Base-by-base conservation (phyloP, 2,329 filamentous ascomycete genomes). In the Cordyceps javanica region DNA sequence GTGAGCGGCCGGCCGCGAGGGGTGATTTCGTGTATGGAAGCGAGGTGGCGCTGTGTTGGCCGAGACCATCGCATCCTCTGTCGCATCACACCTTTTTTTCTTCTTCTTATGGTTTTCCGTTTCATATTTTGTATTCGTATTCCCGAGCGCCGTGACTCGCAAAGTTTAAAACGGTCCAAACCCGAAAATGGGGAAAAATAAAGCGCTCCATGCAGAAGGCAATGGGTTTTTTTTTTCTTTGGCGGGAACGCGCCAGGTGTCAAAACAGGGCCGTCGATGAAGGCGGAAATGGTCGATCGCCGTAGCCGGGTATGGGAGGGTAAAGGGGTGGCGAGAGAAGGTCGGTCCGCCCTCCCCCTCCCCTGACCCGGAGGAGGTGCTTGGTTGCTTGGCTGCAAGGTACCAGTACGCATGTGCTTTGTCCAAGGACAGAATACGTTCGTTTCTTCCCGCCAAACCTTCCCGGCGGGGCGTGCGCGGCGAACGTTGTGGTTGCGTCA, bases 271-370 rank as follows among this genome's bases (percentile, higher is more conserved):
- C 25, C 16, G 54, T 57, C 54, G 54, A 57, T 57, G 45, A 57
- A 50, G 54, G 54, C 30, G 54, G 36, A 44, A 50, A 57, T 50
- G 26, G 45, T 57, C 54, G 54, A 57, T 57, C 54, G 54, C 54
- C 45, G 36, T 41, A 30, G 44, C 45, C 13, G 14, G 16, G 25
- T n/a, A 19, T 13, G 16, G 26, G 44, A 51, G 34, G 23, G 19
- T 10, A 26, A 30, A n/a, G 19, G 50, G 8, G 50, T 36, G 36
- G 49, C 19, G 49, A 16, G 16, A 42, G 14, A 42, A 21, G 13
- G n/a, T 3, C 8, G n/a, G 38, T 32, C 50, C 11, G 25, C 7
- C 26, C 11, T 30, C 21, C 38, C 11, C 28, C 25, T 19, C 38
- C 11, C 28, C 25, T 41, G 36, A n/a, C 30, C 16, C 38, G 38